Evolutionary conservation across 2,329 filamentous ascomycete genomes (phyloP), one percentile per base, ranked within the genome.

Genomic region (Cytospora chrysosperma): DNA sequence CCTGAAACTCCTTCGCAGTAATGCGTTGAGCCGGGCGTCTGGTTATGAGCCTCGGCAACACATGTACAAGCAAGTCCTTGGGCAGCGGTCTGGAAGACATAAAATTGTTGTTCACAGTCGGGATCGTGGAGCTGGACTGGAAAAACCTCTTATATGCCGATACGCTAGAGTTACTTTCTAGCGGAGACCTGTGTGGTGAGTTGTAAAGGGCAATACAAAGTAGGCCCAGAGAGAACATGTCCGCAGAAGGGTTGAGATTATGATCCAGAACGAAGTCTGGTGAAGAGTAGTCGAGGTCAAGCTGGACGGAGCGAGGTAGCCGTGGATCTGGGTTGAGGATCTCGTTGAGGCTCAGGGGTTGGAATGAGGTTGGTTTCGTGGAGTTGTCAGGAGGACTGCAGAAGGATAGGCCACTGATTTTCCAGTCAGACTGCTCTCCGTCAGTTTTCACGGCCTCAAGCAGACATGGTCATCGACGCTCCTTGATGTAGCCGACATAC

Each of bases 261-360:
- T 89, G 92, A 76, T 99, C 95, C 65, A 99, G 81, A 54, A 96
- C 89, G 71, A 98, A 97, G 76, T 99, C 95, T 1, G 95, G 95
- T 1, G 93, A 97, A 0, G 92, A 91, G 73, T 92, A 99, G 77
- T 99, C 94, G 68, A 98, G 83, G 73, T 95, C 91, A 65, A 99
- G 81, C 75, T 98, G 95, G 27, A 97, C 92, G 53, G 85, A 84
- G 63, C 84, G 83, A 17, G 95, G 95, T 47, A 99, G 77, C 60
- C 93, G 85, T 24, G 93, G 87, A 70, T 98, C 94, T 71, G 93
- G 84, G 74, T 96, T 93, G 24, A 97, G 81, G 19, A 89, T 88
- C 75, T 97, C 93, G 30, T 90, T 89, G 24, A 98, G 83, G 67
- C 87, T 91, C 69, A 98, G 88, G 12, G 92, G 90, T 50, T 88